Evolutionary conservation across 106 monocot species (phyloP), one percentile per base, ranked within the genome.

Genomic region (Allium cepa): DNA sequence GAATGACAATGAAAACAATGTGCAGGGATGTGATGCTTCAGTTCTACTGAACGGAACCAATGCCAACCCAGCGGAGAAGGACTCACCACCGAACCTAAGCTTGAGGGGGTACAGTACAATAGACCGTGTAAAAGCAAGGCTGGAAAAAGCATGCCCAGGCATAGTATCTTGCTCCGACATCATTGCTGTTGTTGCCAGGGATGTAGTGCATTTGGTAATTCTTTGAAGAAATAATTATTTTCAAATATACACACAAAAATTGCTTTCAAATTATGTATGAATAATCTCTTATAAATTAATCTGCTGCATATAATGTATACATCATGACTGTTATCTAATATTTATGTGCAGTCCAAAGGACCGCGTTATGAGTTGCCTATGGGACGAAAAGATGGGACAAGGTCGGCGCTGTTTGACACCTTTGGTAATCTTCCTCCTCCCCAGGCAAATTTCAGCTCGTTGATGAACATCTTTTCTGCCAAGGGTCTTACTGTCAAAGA

Each of bases 11-110:
- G 3, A 36, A 36, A 36, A 62, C 7, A 47, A 47, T 66, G 49
- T 72, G 57, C 3, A 85, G 85, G 85, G 85, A 51, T 81, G 81
- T 59, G 85, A 85, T 64, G 85, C 58, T 2, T 85, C 85, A 3
- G 22, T 85, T 47, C 62, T 85, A 36, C 53, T 85, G 28, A 77
- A 78, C 13, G 67, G 74, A 11, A 52, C 63, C 0, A 69, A 55
- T 3, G 47, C 49, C 1, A 67, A 50, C 15, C 49, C 51, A 2
- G 80, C 73, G 1, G 84, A 85, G 59, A 81, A 75, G 55, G 77
- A 81, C 55, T 65, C 63, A 50, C 13, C 16, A 12, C 73, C 71
- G 9, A 85, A 74, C 61, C 26, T 66, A 12, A 78, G 71, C 65
- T 56, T 85, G 13, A 65, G 77, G 15, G 84, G 84, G 10, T 85